Conservation (phyloP, 2,329 filamentous ascomycete species). For the Penicillium sp. region DNA sequence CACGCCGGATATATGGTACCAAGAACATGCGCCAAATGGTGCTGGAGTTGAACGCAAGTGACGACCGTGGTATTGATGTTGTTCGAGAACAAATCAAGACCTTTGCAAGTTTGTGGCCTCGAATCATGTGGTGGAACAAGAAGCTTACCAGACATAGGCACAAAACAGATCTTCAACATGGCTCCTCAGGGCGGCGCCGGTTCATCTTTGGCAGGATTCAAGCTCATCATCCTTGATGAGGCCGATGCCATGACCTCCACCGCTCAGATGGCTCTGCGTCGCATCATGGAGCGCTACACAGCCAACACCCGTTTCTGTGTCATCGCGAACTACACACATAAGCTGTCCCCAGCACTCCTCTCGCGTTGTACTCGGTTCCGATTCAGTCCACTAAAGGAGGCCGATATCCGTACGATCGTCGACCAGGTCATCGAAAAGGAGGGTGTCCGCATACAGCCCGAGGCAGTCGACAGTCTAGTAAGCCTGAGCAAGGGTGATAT, state of each 20-base stretch:
- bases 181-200: slow-evolving; percentile 49
- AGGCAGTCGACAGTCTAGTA: slow-evolving; percentile 81
- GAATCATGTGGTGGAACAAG: neutral
- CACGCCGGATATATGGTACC: slow-evolving; percentile 85
- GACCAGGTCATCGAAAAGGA: slow-evolving; percentile 90
- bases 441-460: slow-evolving; percentile 75
- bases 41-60: slow-evolving; percentile 93
- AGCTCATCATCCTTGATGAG: slow-evolving; percentile 96
- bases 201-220: slow-evolving; percentile 70
- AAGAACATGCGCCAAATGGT: slow-evolving; percentile 98
- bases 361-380: slow-evolving; percentile 93
- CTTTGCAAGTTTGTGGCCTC: slow-evolving; percentile 67
- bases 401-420: slow-evolving; percentile 80
- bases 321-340: slow-evolving; percentile 98
- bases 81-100: slow-evolving; percentile 99
- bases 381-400: slow-evolving; percentile 89
- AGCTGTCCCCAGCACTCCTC: slow-evolving; percentile 87
- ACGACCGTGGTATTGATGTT: slow-evolving; percentile 96
- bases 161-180: slow-evolving; percentile 92
- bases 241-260: slow-evolving; percentile 99
- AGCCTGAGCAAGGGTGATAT: slow-evolving; percentile 92
- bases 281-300: slow-evolving; percentile 99
- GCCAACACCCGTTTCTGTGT: slow-evolving; percentile 97
- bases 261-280: slow-evolving; percentile 92
- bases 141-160: slow-evolving; percentile 46